Conservation (phyloP, 305 asterid species). For the Solanum hybrid region DNA sequence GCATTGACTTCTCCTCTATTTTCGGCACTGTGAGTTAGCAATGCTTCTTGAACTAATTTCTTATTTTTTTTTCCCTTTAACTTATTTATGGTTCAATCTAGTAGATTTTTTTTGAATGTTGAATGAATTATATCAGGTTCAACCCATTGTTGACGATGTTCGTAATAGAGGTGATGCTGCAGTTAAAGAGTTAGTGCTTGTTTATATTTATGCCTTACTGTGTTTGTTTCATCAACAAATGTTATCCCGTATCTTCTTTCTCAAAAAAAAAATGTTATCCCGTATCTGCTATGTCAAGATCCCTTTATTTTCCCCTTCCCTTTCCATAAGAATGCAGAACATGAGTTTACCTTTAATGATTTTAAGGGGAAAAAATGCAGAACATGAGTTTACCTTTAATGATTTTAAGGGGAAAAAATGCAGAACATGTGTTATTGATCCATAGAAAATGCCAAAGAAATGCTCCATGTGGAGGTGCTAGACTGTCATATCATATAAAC, state of each 20-base stretch:
- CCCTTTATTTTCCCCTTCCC: background rate
- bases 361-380: no score
- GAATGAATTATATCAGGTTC: slow-evolving; percentile 49
- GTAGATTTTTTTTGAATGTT: background rate
- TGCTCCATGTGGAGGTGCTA: background rate
- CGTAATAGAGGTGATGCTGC: slow-evolving; percentile 88
- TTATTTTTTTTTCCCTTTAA: background rate
- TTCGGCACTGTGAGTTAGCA: slow-evolving; percentile 57
- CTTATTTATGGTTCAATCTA: background rate
- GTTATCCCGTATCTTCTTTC: background rate
- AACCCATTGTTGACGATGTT: slow-evolving; percentile 89
- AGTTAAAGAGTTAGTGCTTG: slow-evolving; percentile 76
- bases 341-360: no score
- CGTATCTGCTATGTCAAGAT: background rate
- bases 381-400: background rate
- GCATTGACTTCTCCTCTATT: slow-evolving; percentile 78
- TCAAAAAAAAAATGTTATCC: background rate
- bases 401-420: background rate
- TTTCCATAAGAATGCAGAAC: background rate
- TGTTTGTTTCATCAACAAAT: background rate
- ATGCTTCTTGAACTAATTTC: background rate
- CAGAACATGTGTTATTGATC: background rate
- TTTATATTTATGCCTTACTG: slow-evolving; percentile 5
- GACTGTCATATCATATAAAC: background rate
- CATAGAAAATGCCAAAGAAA: background rate